Evolutionary conservation across 345 rosid genomes (phyloP), one percentile per base, ranked within the genome.

Genomic region (Adansonia digitata): DNA sequence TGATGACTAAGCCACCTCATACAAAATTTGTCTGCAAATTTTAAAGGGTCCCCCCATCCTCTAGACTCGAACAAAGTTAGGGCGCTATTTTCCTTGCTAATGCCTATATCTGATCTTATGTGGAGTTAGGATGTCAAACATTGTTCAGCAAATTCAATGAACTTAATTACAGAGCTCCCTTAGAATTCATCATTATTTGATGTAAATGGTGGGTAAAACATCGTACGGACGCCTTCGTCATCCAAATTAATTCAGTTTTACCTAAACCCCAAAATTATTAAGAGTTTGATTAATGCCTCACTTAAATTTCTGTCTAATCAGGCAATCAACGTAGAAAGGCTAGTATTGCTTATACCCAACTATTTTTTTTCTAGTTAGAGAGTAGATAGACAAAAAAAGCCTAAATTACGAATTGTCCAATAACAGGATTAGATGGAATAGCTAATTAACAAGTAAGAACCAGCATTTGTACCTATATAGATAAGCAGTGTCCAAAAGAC

Each of bases 241-340:
- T 42, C n/a, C 51, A 26, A 65, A 40, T 12, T n/a, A n/a, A 65
- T 20, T 12, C 24, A 27, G 14, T 48, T 69, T 26, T 26, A 17
- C 17, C 43, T 10, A 49, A 69, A 11, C 59, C 27, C 24, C 72
- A 46, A 27, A 29, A 31, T 49, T 69, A n/a, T 69, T 69, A 69
- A 69, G 60, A 69, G 73, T 2, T 69, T 67, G 72, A 46, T 69
- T 49, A 69, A 49, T 60, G 20, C 20, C 40, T 14, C 18, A 31
- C 27, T n/a, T 10, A 49, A 69, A 12, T 31, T 48, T 31, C 10
- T 18, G 45, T 49, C 59, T 49, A 69, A 69, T 69, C 73, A 31
- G 43, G 31, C 43, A 69, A 69, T 29, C 59, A 49, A 69, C 37
- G 11, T 26, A 26, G 71, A 49, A 48, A n/a, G 43, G 43, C 59